phyloP scores from a whole-genome alignment of 345 rosid species.

The Cardamine occulta region DNA sequence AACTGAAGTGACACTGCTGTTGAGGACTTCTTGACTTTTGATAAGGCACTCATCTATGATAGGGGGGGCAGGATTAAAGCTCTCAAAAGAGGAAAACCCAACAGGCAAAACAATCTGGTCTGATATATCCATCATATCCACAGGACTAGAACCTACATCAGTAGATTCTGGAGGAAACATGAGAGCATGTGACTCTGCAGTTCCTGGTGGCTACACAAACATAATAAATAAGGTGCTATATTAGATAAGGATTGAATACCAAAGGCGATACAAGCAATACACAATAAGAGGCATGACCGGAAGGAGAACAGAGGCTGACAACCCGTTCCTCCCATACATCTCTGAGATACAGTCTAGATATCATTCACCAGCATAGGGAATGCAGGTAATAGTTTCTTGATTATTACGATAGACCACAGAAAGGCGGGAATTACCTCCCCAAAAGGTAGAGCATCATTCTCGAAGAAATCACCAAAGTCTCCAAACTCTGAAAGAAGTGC shows the following conservation, averaged over 20 bases:
- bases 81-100: slow-evolving; percentile 81
- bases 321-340: slow-evolving; percentile 22
- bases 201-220: slow-evolving; percentile 94
- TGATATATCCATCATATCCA: slow-evolving; percentile 72
- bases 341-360: slow-evolving; percentile 21
- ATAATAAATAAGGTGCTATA: slow-evolving; percentile 36
- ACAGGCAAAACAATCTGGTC: slow-evolving; percentile 83
- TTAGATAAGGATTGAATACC: slow-evolving; percentile 30
- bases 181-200: slow-evolving; percentile 93
- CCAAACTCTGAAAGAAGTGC: slow-evolving; percentile 99
- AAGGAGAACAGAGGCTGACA: neutral
- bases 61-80: slow-evolving; percentile 67
- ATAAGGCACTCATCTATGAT: slow-evolving; percentile 63
- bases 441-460: slow-evolving; percentile 87
- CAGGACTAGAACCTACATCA: slow-evolving; percentile 82
- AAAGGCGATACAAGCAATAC: neutral
- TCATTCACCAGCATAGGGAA: slow-evolving; percentile 29
- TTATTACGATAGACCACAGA: slow-evolving; percentile 10
- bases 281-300: slow-evolving; percentile 15
- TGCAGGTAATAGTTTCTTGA: neutral
- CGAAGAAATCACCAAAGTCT: slow-evolving; percentile 98
- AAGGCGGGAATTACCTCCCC: slow-evolving; percentile 76
- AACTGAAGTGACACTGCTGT: slow-evolving; percentile 54
- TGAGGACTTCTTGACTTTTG: slow-evolving; percentile 72
- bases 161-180: slow-evolving; percentile 84